Evolutionary conservation across 805 yeast species (phyloP).

Genomic region (Kluyveromyces siamensis): DNA sequence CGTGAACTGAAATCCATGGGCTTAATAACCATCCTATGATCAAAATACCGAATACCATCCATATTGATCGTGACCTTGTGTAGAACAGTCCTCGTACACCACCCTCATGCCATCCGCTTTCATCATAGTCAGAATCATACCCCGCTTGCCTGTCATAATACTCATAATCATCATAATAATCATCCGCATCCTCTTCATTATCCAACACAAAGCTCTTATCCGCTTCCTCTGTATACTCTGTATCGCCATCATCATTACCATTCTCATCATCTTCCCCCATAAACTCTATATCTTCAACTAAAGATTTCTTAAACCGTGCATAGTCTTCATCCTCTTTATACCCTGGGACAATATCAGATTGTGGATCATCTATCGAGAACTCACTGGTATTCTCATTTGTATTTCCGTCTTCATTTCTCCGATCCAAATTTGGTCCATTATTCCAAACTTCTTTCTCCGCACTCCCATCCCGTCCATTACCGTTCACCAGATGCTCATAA

Average conservation of each 20-base stretch:
- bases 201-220: conserved; percentile 15
- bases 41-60: neutral
- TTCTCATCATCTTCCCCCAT: conserved; percentile 12
- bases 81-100: neutral
- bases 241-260: conserved; percentile 12
- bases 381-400: conserved; percentile 10
- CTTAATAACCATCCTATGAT: neutral
- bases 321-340: conserved; percentile 9
- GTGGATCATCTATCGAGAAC: conserved; percentile 1
- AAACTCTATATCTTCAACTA: conserved; percentile 10
- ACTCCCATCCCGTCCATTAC: neutral
- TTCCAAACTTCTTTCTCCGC: neutral
- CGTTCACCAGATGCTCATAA: conserved; percentile 1
- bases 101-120: neutral
- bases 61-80: neutral
- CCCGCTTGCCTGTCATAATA: neutral
- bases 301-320: conserved; percentile 13
- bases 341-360: conserved; percentile 1
- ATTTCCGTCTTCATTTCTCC: neutral
- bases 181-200: conserved; percentile 8
- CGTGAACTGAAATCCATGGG: neutral
- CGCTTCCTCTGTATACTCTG: conserved; percentile 17
- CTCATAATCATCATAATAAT: neutral
- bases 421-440: neutral
- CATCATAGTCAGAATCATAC: neutral